Base-by-base conservation (phyloP, 768 basidiomycete species). In the Agrocybe praecox region DNA sequence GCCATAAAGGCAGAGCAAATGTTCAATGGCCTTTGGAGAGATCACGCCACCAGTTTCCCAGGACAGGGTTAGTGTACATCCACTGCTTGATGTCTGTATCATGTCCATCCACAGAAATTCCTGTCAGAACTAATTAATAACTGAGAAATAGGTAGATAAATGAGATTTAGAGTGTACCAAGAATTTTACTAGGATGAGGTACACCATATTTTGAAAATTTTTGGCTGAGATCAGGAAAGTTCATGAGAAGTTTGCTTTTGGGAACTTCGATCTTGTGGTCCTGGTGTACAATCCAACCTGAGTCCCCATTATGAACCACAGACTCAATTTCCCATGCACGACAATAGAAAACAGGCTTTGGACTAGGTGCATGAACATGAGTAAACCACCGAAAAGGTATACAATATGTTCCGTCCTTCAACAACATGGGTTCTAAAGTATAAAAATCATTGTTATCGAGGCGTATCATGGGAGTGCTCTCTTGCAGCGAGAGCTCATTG, bases 1-100 rank as follows among this genome's bases (percentile, higher is more conserved):
- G 36, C 74, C 76, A 77, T 0, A 80, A 48, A 12, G 72, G 71
- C 18, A 75, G 56, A 0, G 67, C 32, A 12, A 67, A 32, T 7
- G 77, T 73, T 23, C 66, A 67, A 18, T 58, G 32, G 0, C 75
- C 74, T 1, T 73, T 57, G 0, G 74, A 70, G 6, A 54, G 49
- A 2, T 7, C 32, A 2, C 67, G 61, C 70, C 72, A 74, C 0
- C 33, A 60, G 56, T 76, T 76, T 6, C 43, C 61, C 8, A 53
- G 10, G 8, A 18, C 24, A 11, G 56, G 50, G 26, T 56, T 46
- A 21, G 53, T 57, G 24, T 52, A 32, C 2, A 10, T 53, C 55
- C 55, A 61, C 5, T 10, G 40, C 10, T 43, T 6, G 34, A n/a
- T 10, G 4, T 2, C 22, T 4, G 29, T 8, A 14, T 48, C n/a